These are phyloP conservation scores for Elasticomyces elasticus DNA, from an alignment of 495 filamentous ascomycete genomes.

Conservation along the genomic window DNA sequence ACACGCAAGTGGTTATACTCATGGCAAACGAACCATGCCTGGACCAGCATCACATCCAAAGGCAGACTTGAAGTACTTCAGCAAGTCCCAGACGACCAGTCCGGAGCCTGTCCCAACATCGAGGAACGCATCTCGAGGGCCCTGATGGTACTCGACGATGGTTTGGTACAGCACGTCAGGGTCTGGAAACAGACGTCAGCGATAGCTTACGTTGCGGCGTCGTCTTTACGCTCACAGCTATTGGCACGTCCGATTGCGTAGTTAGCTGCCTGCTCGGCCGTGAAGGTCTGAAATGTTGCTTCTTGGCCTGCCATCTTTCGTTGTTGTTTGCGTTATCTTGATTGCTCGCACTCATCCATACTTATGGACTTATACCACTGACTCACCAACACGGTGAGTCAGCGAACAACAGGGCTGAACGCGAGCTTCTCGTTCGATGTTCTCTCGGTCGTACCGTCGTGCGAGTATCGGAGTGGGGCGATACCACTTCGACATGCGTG, in stretches of 20 bases:
- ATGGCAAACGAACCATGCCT: too few species aligned
- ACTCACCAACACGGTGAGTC: too few species aligned
- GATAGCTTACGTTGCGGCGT: too few species aligned
- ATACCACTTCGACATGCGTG: too few species aligned
- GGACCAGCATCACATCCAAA: conserved; percentile 44
- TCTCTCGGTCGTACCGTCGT: too few species aligned
- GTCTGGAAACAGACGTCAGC: too few species aligned
- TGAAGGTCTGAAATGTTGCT: conserved; percentile 41
- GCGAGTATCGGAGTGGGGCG: too few species aligned
- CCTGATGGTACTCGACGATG: conserved; percentile 42
- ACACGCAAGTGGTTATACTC: too few species aligned
- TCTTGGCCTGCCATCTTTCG: conserved; percentile 6
- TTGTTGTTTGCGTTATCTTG: background rate
- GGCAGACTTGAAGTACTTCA: conserved; percentile 36
- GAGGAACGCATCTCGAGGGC: conserved; percentile 37
- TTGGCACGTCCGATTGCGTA: conserved; percentile 37
- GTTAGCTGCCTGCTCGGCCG: conserved; percentile 32
- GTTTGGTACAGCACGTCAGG: conserved; percentile 36
- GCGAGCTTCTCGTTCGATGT: too few species aligned
- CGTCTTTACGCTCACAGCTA: background rate
- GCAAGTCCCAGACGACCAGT: conserved; percentile 33
- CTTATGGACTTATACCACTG: too few species aligned
- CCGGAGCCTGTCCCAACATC: conserved; percentile 53
- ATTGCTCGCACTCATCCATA: too few species aligned
- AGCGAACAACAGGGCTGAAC: too few species aligned